These are phyloP conservation scores for Alternaria panax DNA, from an alignment of 2,329 filamentous ascomycete species.

Conservation along the genomic window DNA sequence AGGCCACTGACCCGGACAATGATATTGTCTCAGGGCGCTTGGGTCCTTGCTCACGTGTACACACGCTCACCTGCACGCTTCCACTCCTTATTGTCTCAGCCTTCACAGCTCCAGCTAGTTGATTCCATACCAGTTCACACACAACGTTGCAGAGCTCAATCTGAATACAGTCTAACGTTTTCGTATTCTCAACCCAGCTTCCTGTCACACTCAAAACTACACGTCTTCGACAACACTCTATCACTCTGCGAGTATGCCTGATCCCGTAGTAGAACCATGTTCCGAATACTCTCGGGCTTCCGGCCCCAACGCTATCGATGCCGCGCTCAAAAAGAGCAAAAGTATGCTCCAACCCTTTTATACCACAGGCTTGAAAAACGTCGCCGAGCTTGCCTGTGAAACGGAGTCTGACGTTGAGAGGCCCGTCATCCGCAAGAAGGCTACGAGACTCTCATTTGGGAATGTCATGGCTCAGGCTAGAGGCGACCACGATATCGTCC, in stretches of 20 bases:
- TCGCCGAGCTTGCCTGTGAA: not conserved
- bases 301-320: not conserved
- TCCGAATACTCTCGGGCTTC: not conserved
- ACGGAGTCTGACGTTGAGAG: not conserved
- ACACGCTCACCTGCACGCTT: not conserved
- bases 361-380: not conserved
- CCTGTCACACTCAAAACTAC: not conserved
- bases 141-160: not conserved
- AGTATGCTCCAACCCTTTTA: not conserved
- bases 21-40: not conserved
- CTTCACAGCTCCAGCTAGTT: not conserved
- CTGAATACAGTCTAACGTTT: not conserved
- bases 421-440: not conserved
- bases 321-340: not conserved
- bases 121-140: not conserved
- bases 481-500: not conserved
- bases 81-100: not conserved
- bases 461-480: conserved; percentile 2
- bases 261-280: not conserved
- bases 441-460: not conserved
- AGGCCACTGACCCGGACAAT: not conserved
- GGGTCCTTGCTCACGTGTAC: not conserved
- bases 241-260: not conserved
- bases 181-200: not conserved
- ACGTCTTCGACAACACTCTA: not conserved